Evolutionary conservation across 192 early-diverging fungal species (phyloP).

Genomic region (Coemansia biformis): DNA sequence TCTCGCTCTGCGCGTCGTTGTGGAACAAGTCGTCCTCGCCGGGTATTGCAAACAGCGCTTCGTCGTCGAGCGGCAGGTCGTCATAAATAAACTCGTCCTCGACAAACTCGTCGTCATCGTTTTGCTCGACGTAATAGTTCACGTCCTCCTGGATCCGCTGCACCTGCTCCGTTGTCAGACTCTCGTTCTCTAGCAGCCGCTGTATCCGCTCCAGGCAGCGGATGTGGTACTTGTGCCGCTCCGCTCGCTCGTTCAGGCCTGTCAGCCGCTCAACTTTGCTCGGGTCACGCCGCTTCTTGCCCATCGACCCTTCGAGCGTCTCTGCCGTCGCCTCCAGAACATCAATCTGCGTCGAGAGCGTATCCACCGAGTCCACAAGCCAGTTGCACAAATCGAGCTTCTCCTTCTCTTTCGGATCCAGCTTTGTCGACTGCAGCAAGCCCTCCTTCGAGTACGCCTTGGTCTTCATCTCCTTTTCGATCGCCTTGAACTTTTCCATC

Average conservation of each 20-base stretch:
- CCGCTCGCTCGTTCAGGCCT: constrained; percentile 69
- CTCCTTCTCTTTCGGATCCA: constrained; percentile 93
- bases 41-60: constrained; percentile 69
- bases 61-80: constrained; percentile 86
- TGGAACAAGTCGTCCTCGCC: constrained; percentile 56
- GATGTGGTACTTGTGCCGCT: constrained; percentile 90
- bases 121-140: constrained; percentile 85
- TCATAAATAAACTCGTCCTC: constrained; percentile 94
- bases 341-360: constrained; percentile 84
- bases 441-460: constrained; percentile 98
- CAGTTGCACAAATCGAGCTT: constrained; percentile 81
- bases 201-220: constrained; percentile 85
- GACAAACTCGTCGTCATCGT: constrained; percentile 86
- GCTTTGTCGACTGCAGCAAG: constrained; percentile 64
- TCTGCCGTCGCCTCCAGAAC: constrained; percentile 89
- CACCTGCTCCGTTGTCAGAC: constrained; percentile 80
- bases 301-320: constrained; percentile 56
- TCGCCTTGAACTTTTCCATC: constrained; percentile 99
- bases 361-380: constrained; percentile 78
- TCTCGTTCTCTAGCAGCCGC: constrained; percentile 89
- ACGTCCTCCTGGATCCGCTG: constrained; percentile 79
- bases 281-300: constrained; percentile 77
- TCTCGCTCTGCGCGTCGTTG: constrained; percentile 19
- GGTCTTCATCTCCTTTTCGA: constrained; percentile 98
- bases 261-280: constrained; percentile 67